Percentiles rank a stretch among this genome's conserved stretches.
Conservation (phyloP, 495 filamentous ascomycete species). For the Trichoderma asperelloides region DNA sequence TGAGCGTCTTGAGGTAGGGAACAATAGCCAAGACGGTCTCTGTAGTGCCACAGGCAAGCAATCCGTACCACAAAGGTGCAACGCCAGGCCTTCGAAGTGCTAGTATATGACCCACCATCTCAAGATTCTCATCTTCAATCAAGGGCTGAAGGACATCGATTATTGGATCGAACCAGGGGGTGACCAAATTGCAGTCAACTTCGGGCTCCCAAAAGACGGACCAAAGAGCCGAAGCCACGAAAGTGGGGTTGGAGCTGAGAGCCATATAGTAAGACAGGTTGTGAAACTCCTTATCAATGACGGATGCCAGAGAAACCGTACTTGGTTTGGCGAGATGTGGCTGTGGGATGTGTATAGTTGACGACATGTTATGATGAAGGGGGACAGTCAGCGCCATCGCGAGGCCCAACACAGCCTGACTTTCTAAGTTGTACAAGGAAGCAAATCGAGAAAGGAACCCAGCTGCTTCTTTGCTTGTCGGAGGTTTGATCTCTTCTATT, state of each 20-base stretch:
- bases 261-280: background rate
- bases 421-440: background rate
- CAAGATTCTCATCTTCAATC: background rate
- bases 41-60: slow-evolving; percentile 8
- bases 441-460: background rate
- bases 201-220: slow-evolving; percentile 17
- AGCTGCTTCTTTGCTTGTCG: background rate
- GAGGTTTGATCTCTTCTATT: background rate
- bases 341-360: background rate
- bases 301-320: background rate
- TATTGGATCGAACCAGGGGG: slow-evolving; percentile 13
- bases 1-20: slow-evolving; percentile 8
- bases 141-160: slow-evolving; percentile 4
- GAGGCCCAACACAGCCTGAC: background rate
- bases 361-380: background rate
- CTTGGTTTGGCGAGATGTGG: background rate
- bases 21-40: slow-evolving; percentile 6
- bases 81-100: slow-evolving; percentile 11
- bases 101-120: slow-evolving; percentile 13
- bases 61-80: slow-evolving; percentile 13
- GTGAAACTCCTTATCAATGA: background rate
- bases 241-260: background rate
- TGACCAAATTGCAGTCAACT: slow-evolving; percentile 14
- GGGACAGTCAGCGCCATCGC: background rate
- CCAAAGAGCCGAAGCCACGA: slow-evolving; percentile 13